A percentile compares a stretch with the other conserved stretches of the same genome.
phyloP scores from a whole-genome alignment of 352 stramenopile species.

The Globisporangium perplexum region DNA sequence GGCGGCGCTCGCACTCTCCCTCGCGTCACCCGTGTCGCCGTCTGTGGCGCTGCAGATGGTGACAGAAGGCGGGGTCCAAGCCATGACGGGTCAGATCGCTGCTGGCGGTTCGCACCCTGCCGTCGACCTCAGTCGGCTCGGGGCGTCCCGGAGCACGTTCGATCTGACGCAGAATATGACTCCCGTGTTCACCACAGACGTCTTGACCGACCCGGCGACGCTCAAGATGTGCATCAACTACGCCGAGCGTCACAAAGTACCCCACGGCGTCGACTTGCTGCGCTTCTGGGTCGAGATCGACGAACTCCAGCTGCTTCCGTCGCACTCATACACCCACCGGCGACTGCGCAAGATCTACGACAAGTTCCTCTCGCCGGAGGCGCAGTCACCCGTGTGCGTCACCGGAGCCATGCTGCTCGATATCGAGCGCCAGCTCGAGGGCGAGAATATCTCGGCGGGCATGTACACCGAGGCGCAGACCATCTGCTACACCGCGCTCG shows the following conservation, averaged over 20 bases:
- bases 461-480: constrained; percentile 66
- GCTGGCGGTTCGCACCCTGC: background rate
- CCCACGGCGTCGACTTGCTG: constrained; percentile 53
- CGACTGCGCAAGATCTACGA: constrained; percentile 83
- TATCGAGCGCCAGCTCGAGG: constrained; percentile 55
- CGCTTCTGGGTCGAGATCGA: constrained; percentile 83
- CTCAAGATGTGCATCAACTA: constrained; percentile 72
- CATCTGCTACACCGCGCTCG: constrained; percentile 58
- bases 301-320: constrained; percentile 62
- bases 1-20: background rate
- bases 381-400: constrained; percentile 67
- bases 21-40: background rate
- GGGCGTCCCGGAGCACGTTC: constrained; percentile 14
- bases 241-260: constrained; percentile 48
- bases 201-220: constrained; percentile 60
- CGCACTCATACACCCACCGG: constrained; percentile 74
- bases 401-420: constrained; percentile 58
- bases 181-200: constrained; percentile 75
- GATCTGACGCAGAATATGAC: constrained; percentile 70
- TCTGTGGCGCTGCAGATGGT: background rate
- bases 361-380: constrained; percentile 76
- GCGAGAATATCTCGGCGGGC: constrained; percentile 57
- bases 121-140: background rate
- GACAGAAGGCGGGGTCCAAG: background rate
- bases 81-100: constrained; percentile 8